Base-by-base conservation (phyloP, 164 flowering plant genomes). In the Chimonanthus praecox region DNA sequence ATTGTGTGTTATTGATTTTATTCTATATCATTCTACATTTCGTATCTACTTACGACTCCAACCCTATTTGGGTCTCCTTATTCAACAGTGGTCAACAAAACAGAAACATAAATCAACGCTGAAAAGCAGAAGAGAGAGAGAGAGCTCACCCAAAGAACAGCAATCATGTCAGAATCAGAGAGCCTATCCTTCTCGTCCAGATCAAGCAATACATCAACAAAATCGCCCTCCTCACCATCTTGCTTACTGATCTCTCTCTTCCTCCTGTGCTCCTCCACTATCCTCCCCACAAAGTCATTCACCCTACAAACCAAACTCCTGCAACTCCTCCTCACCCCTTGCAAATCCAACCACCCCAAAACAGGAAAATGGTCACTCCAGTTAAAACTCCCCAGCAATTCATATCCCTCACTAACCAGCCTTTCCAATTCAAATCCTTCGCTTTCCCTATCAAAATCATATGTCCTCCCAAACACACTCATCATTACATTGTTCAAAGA, bases 91-190 rank as follows among this genome's bases (percentile, higher is more conserved):
- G 33, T 0, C 33, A 21, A 7, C 69, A 44, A 8, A 43, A 18
- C 20, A 66, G 16, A 20, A 20, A 66, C 11, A 66, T 5, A 66
- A 4, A 69, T 16, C 0, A 2, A 49, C 2, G 33, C 33, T 33
- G 33, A 33, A 33, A 33, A 33, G 33, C 1, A 1, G 33, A 33
- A 70, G 2, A 33, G 33, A 15, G 60, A 15, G 60, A 44, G 49
- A 47, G 45, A 58, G 63, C 76, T 49, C 5, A 93, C 98, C 98
- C 98, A 93, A 7, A 93, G 82, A 79, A 91, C 90, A 76, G 98
- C 98, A 78, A 91, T 83, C 92, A 93, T 90, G 62, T 93, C 97
- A 73, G 92, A 83, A 67, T 90, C 91, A 69, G 58, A 60, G 48
- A 91, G 90, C 66, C 70, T 79, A n/a, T 84, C 76, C 60, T 89